These are phyloP conservation scores for Diaporthe citriasiana DNA, from an alignment of 2,329 filamentous ascomycete genomes.

Conservation along the genomic window DNA sequence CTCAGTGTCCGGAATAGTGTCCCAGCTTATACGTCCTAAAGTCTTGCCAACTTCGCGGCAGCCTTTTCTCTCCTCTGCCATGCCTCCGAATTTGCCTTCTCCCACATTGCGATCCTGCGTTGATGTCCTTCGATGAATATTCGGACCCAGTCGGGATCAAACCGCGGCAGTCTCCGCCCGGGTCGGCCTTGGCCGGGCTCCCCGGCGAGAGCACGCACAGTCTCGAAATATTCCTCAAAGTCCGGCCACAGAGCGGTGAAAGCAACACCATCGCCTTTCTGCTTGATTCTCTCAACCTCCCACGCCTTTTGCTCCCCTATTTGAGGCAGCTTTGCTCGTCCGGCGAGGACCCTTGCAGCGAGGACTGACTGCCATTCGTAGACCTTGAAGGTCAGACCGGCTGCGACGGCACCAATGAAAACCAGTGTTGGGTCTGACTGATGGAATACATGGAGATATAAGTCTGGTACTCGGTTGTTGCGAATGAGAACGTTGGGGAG, in stretches of 20 bases:
- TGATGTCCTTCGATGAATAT: conserved; percentile 68
- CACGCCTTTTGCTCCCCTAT: conserved; percentile 64
- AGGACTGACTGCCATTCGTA: conserved; percentile 78
- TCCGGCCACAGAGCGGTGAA: conserved; percentile 72
- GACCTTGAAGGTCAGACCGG: conserved; percentile 75
- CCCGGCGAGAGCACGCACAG: conserved; percentile 63
- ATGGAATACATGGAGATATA: conserved; percentile 72
- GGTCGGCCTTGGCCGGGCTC: conserved; percentile 55
- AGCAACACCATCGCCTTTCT: conserved; percentile 67
- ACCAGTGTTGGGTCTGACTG: conserved; percentile 66
- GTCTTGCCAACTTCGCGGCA: background rate
- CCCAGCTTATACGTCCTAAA: background rate
- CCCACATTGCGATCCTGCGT: conserved; percentile 70
- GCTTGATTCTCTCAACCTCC: conserved; percentile 68
- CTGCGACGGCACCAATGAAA: conserved; percentile 70
- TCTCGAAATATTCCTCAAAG: conserved; percentile 76
- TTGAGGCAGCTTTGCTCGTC: conserved; percentile 64
- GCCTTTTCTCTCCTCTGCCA: conserved; percentile 6
- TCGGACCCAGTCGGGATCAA: conserved; percentile 61
- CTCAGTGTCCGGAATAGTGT: no score
- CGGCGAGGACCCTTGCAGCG: conserved; percentile 70
- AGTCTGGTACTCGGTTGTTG: conserved; percentile 67
- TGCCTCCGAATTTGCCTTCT: conserved; percentile 43
- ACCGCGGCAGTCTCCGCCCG: conserved; percentile 61
- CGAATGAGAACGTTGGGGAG: conserved; percentile 63